These are phyloP conservation scores for Arachis stenosperma DNA, from an alignment of 306 rosid genomes.

Conservation along the genomic window DNA sequence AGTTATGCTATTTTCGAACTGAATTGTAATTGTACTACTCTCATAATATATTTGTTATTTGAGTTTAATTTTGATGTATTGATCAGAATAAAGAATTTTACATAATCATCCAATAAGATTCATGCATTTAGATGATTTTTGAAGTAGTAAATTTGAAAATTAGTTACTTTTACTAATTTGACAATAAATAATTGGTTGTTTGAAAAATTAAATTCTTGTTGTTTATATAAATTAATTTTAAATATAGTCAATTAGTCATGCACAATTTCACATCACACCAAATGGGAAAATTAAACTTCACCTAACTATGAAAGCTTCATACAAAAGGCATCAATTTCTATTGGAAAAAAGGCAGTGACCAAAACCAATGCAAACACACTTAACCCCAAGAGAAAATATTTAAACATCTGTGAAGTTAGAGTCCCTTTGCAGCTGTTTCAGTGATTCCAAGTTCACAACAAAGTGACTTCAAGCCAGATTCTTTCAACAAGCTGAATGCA, in stretches of 20 bases:
- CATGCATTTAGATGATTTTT: no score
- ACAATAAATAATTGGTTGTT: not conserved
- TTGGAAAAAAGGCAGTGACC: not conserved
- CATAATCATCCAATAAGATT: no score
- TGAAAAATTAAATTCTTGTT: no score
- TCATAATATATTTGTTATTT: not conserved
- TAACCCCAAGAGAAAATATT: not conserved
- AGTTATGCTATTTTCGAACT: not conserved
- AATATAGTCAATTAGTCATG: not conserved
- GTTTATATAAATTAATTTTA: no score
- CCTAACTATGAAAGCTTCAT: not conserved
- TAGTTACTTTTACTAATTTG: no score
- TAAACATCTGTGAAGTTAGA: constrained; percentile 31
- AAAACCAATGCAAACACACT: not conserved
- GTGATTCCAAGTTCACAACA: constrained; percentile 72
- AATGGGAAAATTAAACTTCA: constrained; percentile 10
- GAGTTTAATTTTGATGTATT: no score
- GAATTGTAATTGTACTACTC: no score
- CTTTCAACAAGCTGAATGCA: constrained; percentile 85
- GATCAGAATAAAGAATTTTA: no score
- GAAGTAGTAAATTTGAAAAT: no score
- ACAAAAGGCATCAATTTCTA: not conserved
- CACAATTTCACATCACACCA: not conserved
- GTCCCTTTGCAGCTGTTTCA: constrained; percentile 51
- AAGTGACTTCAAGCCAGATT: constrained; percentile 65